Percentiles rank a stretch among this genome's conserved stretches.
phyloP scores from a whole-genome alignment of 2,329 filamentous ascomycete genomes.

The Alternaria ethzedia region DNA sequence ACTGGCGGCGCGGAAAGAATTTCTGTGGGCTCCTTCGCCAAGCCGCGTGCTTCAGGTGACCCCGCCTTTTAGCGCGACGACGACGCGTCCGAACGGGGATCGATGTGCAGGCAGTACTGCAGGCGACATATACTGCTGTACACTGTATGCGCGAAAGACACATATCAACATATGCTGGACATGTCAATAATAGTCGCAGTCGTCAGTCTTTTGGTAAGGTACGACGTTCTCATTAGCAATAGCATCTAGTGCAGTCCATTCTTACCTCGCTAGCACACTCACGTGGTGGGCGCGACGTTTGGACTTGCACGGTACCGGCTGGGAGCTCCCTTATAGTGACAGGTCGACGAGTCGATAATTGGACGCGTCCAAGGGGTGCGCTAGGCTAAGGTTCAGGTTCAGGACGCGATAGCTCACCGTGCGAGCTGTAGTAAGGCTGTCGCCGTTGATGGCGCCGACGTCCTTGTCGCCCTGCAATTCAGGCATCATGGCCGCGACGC shows the following conservation, averaged over 20 bases:
- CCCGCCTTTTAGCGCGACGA: conserved; percentile 24
- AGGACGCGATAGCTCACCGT: conserved; percentile 3
- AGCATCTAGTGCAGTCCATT: neutral
- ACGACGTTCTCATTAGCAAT: neutral
- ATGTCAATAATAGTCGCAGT: neutral
- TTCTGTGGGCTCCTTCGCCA: conserved; percentile 27
- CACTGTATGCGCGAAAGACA: neutral
- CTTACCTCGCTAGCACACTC: neutral
- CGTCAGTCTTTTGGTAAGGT: neutral
- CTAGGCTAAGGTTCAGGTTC: neutral
- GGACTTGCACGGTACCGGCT: neutral
- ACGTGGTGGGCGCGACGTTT: neutral
- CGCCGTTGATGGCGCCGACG: neutral
- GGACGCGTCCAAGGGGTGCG: neutral
- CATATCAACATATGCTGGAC: neutral
- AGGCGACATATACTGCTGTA: neutral
- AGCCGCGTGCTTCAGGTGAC: conserved; percentile 17
- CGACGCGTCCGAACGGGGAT: conserved; percentile 8
- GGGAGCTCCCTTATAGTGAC: neutral
- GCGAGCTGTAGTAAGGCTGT: conserved; percentile 6
- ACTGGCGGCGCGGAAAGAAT: conserved; percentile 28
- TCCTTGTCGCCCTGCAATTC: conserved; percentile 4
- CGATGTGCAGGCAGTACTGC: neutral
- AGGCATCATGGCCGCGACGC: neutral
- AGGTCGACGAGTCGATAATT: neutral